Base-by-base conservation (phyloP, 164 flowering plant species). In the Protea cynaroides region DNA sequence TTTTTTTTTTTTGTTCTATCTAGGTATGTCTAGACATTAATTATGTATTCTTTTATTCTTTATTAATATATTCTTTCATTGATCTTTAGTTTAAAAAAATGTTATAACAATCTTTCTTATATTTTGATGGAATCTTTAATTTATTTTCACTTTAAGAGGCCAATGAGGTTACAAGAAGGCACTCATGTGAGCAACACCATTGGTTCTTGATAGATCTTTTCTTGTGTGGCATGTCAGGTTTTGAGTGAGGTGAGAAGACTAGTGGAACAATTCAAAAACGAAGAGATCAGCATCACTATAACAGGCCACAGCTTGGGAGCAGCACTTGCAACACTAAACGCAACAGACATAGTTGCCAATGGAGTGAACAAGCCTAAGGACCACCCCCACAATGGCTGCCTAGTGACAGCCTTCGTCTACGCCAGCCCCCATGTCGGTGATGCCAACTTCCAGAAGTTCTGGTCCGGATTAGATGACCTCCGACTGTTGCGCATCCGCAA, bases 281-380 rank as follows among this genome's bases (percentile, higher is more conserved):
- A 84, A 53, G 79, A 78, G 5, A 62, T 81, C 6, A 84, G 92
- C 74, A 73, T 84, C 40, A 83, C 83, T 3, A 25, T 83, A 8
- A 69, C 86, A 58, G 52, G 92, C 65, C 61, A 88, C 85, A 93
- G 97, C 76, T 69, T 93, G 55, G 98, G 98, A 0, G 94, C 90
- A 11, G 88, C 96, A 5, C 63, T 93, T 0, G 86, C 81, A 46
- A 87, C 96, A 0, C 67, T 92, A 7, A 86, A 74, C 43, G 96
- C 96, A 1, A 70, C 69, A 0, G 97, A 92, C 74, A 86, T 93
- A 17, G 83, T 75, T 6, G 74, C 74, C 47, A 85, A 87, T 57
- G 84, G 86, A 11, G 22, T 69, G 7, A 84, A 85, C 82, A 72
- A 36, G 61, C 65, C 78, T 0, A 62, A 23, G 37, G 61, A 46